These are phyloP conservation scores for Aspergillus incahuasiensis DNA, from an alignment of 495 filamentous ascomycete genomes.

Conservation along the genomic window DNA sequence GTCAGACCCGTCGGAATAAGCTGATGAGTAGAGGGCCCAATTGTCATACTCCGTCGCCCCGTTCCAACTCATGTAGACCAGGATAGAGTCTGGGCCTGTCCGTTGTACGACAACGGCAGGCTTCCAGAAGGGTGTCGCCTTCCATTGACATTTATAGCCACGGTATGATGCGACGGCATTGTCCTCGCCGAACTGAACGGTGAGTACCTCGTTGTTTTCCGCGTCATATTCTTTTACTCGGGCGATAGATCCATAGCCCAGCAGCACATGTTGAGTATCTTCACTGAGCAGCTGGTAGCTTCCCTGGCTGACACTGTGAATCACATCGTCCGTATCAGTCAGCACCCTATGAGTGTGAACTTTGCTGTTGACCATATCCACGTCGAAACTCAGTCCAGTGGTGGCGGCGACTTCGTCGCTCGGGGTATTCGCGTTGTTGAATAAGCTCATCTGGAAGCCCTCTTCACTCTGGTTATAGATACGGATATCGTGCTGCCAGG, in stretches of 20 bases:
- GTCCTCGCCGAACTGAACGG: constrained; percentile 33
- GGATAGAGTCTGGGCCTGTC: constrained; percentile 13
- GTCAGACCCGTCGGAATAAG: constrained; percentile 18
- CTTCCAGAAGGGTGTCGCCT: constrained; percentile 34
- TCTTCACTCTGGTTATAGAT: constrained; percentile 33
- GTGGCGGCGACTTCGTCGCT: constrained; percentile 24
- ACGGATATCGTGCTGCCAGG: constrained; percentile 42
- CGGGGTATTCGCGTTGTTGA: constrained; percentile 36
- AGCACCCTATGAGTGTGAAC: constrained; percentile 33
- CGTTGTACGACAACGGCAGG: constrained; percentile 25
- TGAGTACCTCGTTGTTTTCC: constrained; percentile 28
- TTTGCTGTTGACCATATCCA: constrained; percentile 37
- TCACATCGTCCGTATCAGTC: constrained; percentile 28
- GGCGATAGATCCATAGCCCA: constrained; percentile 47
- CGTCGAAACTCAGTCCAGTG: constrained; percentile 34
- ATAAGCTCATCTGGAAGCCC: constrained; percentile 24
- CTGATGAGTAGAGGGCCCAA: constrained; percentile 29
- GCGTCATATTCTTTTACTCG: constrained; percentile 46
- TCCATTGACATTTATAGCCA: constrained; percentile 38
- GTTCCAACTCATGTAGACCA: constrained; percentile 39
- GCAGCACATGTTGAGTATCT: constrained; percentile 35
- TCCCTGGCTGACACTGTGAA: constrained; percentile 45
- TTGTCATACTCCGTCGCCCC: constrained; percentile 41
- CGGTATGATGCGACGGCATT: constrained; percentile 40
- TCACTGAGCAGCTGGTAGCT: constrained; percentile 39